Conservation (phyloP, 108 stramenopile species). For the Skeletonema menzelii region DNA sequence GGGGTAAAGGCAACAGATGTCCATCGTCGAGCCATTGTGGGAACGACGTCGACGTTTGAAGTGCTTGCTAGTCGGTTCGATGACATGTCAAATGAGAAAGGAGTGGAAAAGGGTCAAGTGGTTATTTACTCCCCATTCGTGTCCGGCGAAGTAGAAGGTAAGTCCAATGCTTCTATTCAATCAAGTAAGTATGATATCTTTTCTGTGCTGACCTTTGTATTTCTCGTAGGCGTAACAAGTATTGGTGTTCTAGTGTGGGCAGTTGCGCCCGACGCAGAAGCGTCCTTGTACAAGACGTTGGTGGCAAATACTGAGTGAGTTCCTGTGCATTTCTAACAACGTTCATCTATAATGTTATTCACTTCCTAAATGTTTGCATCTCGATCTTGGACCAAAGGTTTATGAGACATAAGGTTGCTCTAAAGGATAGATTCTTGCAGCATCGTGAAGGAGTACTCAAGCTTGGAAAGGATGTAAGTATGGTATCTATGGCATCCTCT, state of each 20-base stretch:
- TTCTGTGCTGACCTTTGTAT: neutral
- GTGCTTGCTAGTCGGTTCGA: constrained; percentile 18
- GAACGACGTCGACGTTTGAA: constrained; percentile 6
- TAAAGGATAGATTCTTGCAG: constrained; percentile 7
- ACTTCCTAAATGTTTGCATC: neutral
- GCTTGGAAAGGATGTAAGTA: constrained; percentile 16
- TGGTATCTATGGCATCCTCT: neutral
- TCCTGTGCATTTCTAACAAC: neutral
- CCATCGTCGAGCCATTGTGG: constrained; percentile 10
- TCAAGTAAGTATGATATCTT: too few species aligned
- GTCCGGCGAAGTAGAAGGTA: constrained; percentile 11
- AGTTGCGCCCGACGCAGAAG: constrained; percentile 4
- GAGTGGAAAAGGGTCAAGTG: neutral
- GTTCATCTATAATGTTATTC: neutral
- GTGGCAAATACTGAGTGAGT: constrained; percentile 10
- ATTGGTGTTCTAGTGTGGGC: constrained; percentile 13
- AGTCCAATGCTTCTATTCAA: neutral
- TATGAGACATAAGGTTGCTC: constrained; percentile 8
- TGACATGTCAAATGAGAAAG: neutral
- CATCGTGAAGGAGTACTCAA: constrained; percentile 12
- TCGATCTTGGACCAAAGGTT: neutral
- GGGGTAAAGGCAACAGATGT: neutral
- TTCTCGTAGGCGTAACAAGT: neutral
- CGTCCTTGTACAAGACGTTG: constrained; percentile 15
- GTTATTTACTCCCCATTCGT: constrained; percentile 5